A percentile compares a stretch with the other conserved stretches of the same genome.
These are phyloP conservation scores for Clavaria fumosa DNA, from an alignment of 768 basidiomycete species.

Conservation along the genomic window DNA sequence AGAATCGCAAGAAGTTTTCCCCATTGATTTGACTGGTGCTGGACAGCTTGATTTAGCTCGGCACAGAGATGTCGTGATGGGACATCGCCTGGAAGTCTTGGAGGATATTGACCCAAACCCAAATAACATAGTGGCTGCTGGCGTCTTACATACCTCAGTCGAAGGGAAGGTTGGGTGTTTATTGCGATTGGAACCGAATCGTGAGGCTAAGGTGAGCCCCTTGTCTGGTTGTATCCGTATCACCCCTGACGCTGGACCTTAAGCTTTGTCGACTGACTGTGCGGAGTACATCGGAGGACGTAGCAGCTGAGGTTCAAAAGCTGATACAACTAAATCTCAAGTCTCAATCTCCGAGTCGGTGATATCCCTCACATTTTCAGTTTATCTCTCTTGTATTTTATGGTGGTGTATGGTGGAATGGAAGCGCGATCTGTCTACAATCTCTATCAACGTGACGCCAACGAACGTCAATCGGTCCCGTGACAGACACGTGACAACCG, in stretches of 20 bases:
- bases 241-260: conserved; percentile 1
- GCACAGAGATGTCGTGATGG: conserved; percentile 62
- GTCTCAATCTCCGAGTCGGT: too few species aligned
- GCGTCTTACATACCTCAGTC: conserved; percentile 82
- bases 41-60: conserved; percentile 65
- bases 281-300: conserved; percentile 87
- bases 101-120: conserved; percentile 87
- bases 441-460: too few species aligned
- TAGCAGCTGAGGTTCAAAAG: conserved; percentile 57
- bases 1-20: conserved; percentile 81
- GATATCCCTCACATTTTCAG: too few species aligned
- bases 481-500: conserved; percentile 1
- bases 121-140: conserved; percentile 88
- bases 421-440: too few species aligned
- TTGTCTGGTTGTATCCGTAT: neutral
- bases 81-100: conserved; percentile 62
- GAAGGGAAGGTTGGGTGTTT: conserved; percentile 95
- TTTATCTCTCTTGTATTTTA: too few species aligned
- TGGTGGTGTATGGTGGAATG: too few species aligned
- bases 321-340: conserved; percentile 32
- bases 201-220: conserved; percentile 75
- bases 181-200: conserved; percentile 85
- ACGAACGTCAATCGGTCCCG: neutral
- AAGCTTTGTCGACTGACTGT: conserved; percentile 88
- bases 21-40: conserved; percentile 46